Percentiles rank a stretch among this genome's conserved stretches.
These are phyloP conservation scores for Xylaria arbuscula DNA, from an alignment of 2,329 filamentous ascomycete species.

Conservation along the genomic window DNA sequence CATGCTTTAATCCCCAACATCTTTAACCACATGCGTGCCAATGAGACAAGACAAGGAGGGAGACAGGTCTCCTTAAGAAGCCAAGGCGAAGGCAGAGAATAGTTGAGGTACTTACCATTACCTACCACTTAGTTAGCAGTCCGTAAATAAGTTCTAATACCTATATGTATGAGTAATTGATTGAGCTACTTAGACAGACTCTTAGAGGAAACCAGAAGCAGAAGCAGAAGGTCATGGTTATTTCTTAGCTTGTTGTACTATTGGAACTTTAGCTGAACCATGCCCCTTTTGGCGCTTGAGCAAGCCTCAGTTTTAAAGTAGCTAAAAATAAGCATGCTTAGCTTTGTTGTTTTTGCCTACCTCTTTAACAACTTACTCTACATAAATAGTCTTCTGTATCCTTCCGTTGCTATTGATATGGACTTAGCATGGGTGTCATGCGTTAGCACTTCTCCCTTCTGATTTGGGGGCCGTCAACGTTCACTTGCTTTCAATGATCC, in stretches of 20 bases:
- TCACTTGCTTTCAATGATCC: not conserved
- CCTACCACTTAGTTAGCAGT: slow-evolving; percentile 16
- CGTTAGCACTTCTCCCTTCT: not conserved
- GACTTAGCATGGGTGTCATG: not conserved
- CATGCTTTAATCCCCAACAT: not conserved
- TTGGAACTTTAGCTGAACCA: not conserved
- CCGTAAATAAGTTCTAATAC: slow-evolving; percentile 32
- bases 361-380: not conserved
- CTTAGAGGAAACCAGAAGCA: not conserved
- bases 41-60: not conserved
- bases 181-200: no score
- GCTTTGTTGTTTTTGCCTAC: not conserved
- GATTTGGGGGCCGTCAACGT: not conserved
- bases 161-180: slow-evolving; percentile 21
- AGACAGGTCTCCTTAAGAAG: slow-evolving; percentile 8
- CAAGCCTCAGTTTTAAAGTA: not conserved
- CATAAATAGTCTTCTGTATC: not conserved
- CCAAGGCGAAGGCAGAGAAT: slow-evolving; percentile 14
- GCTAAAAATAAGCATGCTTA: not conserved
- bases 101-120: not conserved
- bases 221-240: not conserved
- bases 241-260: not conserved
- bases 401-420: not conserved
- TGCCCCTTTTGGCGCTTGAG: not conserved
- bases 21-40: slow-evolving; percentile 14